Evolutionary conservation across 1,284 basidiomycete species (phyloP), one percentile per base, ranked within the genome.

Genomic region (Anthracocystis setariae): DNA sequence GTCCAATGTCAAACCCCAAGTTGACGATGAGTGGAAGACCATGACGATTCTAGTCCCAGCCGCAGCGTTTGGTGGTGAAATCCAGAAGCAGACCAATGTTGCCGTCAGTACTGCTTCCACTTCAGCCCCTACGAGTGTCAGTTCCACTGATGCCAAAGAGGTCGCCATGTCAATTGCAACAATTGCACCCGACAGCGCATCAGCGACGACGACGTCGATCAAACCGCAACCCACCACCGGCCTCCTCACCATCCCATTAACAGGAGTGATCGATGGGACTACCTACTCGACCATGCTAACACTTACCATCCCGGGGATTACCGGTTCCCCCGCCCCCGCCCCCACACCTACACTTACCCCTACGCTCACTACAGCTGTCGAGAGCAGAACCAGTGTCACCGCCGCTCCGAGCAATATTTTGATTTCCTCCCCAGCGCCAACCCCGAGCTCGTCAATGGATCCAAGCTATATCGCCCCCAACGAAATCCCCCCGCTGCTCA

Each of bases 21-120:
- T 21, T 33, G 51, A 48, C 13, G 44, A 25, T 5, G 64, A 63
- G 4, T 71, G 67, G 67, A 56, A 57, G 44, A 71, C 67, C n/a
- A 71, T 71, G 67, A 65, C 62, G 7, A 71, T 71, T 54, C 39
- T 71, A 1, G 67, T 71, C 1, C 61, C 67, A 3, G 67, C 67
- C 8, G 62, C 50, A 9, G 67, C 67, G 1, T 70, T 70, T 27
- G 56, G 60, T 24, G 61, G 45, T n/a, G 51, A 59, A 12, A 39
- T 29, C 5, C 43, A 44, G 33, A 68, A 53, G 49, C 46, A 60
- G 39, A 27, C 44, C 45, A 46, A 45, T 13, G 13, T 50, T 7
- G 32, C 61, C 3, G 20, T 33, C 17, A 42, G 27, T 20, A 42
- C n/a, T 12, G 23, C 23, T 29, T 25, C 52, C 21, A 18, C 46